Evolutionary conservation across 2,329 filamentous ascomycete genomes (phyloP).

Genomic region (Hypoxylon sp.): DNA sequence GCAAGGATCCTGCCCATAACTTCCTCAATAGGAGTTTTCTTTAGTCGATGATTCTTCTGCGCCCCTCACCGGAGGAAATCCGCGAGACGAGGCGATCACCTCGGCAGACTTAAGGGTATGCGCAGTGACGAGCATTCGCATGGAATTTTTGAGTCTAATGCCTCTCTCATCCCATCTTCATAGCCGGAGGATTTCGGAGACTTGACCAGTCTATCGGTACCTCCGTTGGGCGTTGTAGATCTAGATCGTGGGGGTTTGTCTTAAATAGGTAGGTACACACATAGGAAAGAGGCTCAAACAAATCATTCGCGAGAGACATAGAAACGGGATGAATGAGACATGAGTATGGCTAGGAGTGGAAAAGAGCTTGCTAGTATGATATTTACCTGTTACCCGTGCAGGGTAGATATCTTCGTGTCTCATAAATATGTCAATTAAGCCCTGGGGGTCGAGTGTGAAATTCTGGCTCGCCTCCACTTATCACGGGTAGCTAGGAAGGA

Average conservation of each 20-base stretch:
- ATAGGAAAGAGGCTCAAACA: background rate
- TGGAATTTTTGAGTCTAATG: background rate
- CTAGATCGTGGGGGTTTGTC: constrained; percentile 34
- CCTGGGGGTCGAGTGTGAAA: constrained; percentile 3
- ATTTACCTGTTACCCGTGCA: background rate
- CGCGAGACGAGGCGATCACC: constrained; percentile 7
- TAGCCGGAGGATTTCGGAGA: constrained; percentile 31
- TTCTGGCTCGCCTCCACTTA: constrained; percentile 33
- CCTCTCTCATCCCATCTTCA: constrained; percentile 12
- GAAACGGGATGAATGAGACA: background rate
- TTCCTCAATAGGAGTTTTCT: constrained; percentile 29
- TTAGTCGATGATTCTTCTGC: constrained; percentile 9
- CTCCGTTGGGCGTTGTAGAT: constrained; percentile 15
- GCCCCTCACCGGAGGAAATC: constrained; percentile 8
- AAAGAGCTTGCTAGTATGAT: constrained; percentile 7
- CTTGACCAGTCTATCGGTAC: constrained; percentile 31
- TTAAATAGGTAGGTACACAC: constrained; percentile 4
- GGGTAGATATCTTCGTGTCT: background rate
- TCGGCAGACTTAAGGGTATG: background rate
- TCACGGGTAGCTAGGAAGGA: constrained; percentile 38
- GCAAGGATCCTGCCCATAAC: constrained; percentile 27
- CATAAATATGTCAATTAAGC: constrained; percentile 4
- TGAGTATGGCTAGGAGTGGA: constrained; percentile 2
- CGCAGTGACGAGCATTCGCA: constrained; percentile 5
- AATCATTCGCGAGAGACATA: background rate